Percentiles rank a stretch among this genome's conserved stretches.
Evolutionary conservation across 352 stramenopile genomes (phyloP).

Genomic region (Pythium periplocum): DNA sequence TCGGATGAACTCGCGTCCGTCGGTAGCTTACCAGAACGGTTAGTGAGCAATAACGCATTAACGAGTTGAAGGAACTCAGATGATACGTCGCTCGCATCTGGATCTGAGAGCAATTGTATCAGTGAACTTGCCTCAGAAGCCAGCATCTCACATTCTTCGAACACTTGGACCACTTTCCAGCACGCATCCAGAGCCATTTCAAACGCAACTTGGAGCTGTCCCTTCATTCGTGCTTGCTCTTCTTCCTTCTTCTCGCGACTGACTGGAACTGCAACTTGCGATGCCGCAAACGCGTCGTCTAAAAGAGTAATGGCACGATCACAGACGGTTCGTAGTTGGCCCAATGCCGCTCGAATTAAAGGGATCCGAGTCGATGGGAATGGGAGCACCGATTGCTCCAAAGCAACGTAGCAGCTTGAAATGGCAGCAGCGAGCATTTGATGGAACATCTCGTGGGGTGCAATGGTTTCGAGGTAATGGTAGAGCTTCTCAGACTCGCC

Average conservation of each 20-base stretch:
- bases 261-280: constrained; percentile 49
- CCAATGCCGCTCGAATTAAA: background rate
- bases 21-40: background rate
- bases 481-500: constrained; percentile 79
- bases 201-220: constrained; percentile 66
- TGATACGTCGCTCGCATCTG: background rate
- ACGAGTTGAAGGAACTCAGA: constrained; percentile 10
- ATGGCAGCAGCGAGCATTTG: constrained; percentile 70
- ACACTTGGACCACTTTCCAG: constrained; percentile 45
- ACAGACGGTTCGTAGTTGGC: constrained; percentile 21
- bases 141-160: constrained; percentile 51
- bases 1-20: background rate
- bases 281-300: constrained; percentile 60
- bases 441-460: constrained; percentile 71
- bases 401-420: constrained; percentile 44
- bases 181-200: constrained; percentile 77
- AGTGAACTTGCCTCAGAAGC: constrained; percentile 45
- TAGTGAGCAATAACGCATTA: constrained; percentile 7
- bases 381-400: constrained; percentile 36
- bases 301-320: constrained; percentile 48
- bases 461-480: constrained; percentile 79
- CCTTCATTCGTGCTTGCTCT: constrained; percentile 30
- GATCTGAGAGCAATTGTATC: constrained; percentile 34
- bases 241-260: constrained; percentile 27
- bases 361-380: constrained; percentile 22